Conservation (phyloP, 805 yeast species). For the Scheffersomyces ergatensis region DNA sequence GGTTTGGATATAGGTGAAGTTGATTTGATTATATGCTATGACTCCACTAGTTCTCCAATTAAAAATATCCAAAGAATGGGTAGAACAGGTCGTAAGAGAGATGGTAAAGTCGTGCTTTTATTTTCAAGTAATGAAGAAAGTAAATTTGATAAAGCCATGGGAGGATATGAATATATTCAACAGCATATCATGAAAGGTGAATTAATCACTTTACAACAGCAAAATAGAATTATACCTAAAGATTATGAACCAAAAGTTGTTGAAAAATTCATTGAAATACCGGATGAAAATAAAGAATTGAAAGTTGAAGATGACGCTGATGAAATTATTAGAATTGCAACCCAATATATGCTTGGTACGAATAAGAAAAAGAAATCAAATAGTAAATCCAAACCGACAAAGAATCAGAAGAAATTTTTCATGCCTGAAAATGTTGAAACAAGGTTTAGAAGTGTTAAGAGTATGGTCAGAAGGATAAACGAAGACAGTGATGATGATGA, state of each 20-base stretch:
- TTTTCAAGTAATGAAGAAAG: slow-evolving; percentile 74
- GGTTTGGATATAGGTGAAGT: slow-evolving; percentile 98
- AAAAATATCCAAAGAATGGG: slow-evolving; percentile 96
- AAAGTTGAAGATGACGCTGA: slow-evolving; percentile 59
- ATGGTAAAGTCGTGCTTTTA: slow-evolving; percentile 75
- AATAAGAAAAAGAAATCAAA: slow-evolving; percentile 7
- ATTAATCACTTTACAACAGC: slow-evolving; percentile 40
- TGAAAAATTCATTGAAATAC: slow-evolving; percentile 58
- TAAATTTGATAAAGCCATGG: slow-evolving; percentile 83
- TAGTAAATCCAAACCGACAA: slow-evolving; percentile 10
- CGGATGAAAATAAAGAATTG: slow-evolving; percentile 63
- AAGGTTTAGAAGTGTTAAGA: slow-evolving; percentile 57
- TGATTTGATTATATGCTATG: slow-evolving; percentile 88
- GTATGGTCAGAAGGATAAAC: slow-evolving; percentile 18
- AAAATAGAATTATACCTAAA: slow-evolving; percentile 69
- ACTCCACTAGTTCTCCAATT: slow-evolving; percentile 90
- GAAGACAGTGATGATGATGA: slow-evolving; percentile 2
- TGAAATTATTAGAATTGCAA: slow-evolving; percentile 66
- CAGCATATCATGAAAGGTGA: slow-evolving; percentile 55
- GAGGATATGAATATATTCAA: slow-evolving; percentile 78
- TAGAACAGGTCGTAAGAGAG: slow-evolving; percentile 93
- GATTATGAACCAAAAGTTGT: slow-evolving; percentile 54
- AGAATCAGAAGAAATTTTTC: slow-evolving; percentile 47
- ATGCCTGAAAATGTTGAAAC: slow-evolving; percentile 73
- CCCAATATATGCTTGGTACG: slow-evolving; percentile 53